Evolutionary conservation across 2,329 filamentous ascomycete species (phyloP).

Genomic region (Fusarium pseudograminearum): DNA sequence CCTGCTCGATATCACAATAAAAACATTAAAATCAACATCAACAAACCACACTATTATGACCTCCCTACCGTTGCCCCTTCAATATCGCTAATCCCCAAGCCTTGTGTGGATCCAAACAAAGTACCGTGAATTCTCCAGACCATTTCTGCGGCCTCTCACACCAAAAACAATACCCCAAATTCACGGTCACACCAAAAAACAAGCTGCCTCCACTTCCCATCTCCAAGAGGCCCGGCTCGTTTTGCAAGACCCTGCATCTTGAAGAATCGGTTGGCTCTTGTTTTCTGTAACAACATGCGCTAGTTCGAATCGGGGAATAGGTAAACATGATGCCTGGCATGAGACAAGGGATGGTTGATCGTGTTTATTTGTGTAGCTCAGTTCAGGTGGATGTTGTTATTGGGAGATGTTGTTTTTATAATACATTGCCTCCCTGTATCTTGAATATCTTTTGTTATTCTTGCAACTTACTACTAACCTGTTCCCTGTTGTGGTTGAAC

Average conservation of each 20-base stretch:
- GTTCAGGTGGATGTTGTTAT: neutral
- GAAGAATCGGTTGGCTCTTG: slow-evolving; percentile 47
- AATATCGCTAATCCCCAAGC: slow-evolving; percentile 23
- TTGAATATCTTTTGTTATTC: neutral
- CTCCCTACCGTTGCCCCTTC: slow-evolving; percentile 38
- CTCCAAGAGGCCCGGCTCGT: slow-evolving; percentile 26
- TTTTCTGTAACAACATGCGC: slow-evolving; percentile 46
- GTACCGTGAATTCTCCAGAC: slow-evolving; percentile 37
- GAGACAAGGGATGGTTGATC: slow-evolving; percentile 12
- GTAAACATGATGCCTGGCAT: slow-evolving; percentile 58
- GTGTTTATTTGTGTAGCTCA: neutral
- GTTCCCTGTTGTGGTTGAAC: neutral
- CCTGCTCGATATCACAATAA: neutral
- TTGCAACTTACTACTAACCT: neutral
- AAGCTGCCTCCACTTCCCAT: slow-evolving; percentile 8
- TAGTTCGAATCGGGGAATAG: slow-evolving; percentile 57
- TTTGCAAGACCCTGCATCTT: slow-evolving; percentile 41
- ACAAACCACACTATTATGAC: neutral
- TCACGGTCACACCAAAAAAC: slow-evolving; percentile 37
- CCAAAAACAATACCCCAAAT: slow-evolving; percentile 35
- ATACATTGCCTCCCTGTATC: neutral
- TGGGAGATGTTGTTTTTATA: neutral
- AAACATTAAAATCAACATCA: neutral
- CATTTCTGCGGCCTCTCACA: slow-evolving; percentile 18
- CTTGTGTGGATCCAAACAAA: slow-evolving; percentile 31